These are phyloP conservation scores for Rhizoclosmatium globosum DNA, from an alignment of 192 early-diverging fungal species.

Conservation along the genomic window DNA sequence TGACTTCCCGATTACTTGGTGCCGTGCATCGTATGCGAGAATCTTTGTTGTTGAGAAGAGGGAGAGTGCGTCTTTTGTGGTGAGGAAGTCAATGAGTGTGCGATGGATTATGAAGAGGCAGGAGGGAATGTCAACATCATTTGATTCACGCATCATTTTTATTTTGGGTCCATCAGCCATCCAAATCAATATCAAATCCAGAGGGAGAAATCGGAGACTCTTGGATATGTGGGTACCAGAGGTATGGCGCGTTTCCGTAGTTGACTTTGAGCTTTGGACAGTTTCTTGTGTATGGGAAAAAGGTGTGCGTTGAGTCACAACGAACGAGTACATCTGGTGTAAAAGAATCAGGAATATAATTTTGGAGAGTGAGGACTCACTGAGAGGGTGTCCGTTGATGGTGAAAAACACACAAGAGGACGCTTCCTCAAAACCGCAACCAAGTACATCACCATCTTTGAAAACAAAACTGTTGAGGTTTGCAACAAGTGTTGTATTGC, in stretches of 20 bases:
- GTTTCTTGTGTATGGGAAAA: slow-evolving; percentile 17
- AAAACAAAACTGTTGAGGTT: slow-evolving; percentile 5
- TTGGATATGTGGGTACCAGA: neutral
- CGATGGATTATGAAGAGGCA: too few relatives aligned
- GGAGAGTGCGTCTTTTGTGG: too few relatives aligned
- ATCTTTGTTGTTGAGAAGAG: too few relatives aligned
- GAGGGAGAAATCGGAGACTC: too few relatives aligned
- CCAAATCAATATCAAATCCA: too few relatives aligned
- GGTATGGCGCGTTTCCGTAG: slow-evolving; percentile 8
- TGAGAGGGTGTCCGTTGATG: slow-evolving; percentile 32
- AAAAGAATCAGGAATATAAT: neutral
- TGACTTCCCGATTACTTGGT: too few relatives aligned
- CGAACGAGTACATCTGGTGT: slow-evolving; percentile 1
- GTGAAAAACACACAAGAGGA: slow-evolving; percentile 28
- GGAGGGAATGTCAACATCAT: too few relatives aligned
- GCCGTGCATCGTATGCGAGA: too few relatives aligned
- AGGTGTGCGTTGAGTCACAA: slow-evolving; percentile 43
- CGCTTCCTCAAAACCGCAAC: slow-evolving; percentile 30
- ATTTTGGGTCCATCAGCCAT: too few relatives aligned
- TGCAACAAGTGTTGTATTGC: slow-evolving; percentile 17
- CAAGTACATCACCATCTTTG: slow-evolving; percentile 46
- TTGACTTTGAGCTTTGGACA: slow-evolving; percentile 13
- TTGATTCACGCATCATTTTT: too few relatives aligned
- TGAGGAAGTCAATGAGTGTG: too few relatives aligned
- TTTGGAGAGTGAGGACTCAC: slow-evolving; percentile 7